Base-by-base conservation (phyloP, 2,329 filamentous ascomycete species). In the Xylaria sp. region DNA sequence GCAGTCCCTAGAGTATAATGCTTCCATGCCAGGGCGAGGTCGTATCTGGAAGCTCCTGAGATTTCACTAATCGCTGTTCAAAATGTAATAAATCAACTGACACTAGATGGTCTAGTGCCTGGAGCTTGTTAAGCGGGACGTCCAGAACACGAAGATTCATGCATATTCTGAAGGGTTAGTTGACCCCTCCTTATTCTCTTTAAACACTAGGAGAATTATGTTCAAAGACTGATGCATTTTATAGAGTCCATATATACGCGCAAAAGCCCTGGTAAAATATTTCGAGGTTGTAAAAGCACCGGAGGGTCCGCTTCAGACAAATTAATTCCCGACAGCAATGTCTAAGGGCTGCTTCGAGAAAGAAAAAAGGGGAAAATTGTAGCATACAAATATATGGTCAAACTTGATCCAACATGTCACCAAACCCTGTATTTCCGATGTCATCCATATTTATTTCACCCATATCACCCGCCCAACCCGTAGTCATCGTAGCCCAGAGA, bases 401-500 rank as follows among this genome's bases (percentile, higher is more conserved):
- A 59, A 23, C n/a, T 20, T 65, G 60, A 59, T 66, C 64, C 32
- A 64, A n/a, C 53, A 61, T 55, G 18, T 57, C 68, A 6, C 48
- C 58, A 41, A 63, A 70, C 13, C 55, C 66, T 15, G 52, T 69
- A 36, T 64, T 66, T 32, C 46, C 67, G 13, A 68, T 59, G n/a
- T 71, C 67, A 43, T 68, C 67, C 62, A 67, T 63, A 15, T 63
- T 68, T 2, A 70, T 39, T 25, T 66, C 63, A 3, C 68, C 66
- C 36, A 65, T 55, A 30, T 71, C 72, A 3, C 55, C 71, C 13
- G 65, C 62, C 73, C 74, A 76, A 4, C 67, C 72, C 66, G 70
- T 68, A 9, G 74, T 76, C 74, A 76, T 76, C 12, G 71, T 73
- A 9, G 69, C 70, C 74, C 74, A 76, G 1, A 76, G 69, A 57